phyloP scores from a whole-genome alignment of 148 eudicot genomes.

The Fagopyrum homotropicum region DNA sequence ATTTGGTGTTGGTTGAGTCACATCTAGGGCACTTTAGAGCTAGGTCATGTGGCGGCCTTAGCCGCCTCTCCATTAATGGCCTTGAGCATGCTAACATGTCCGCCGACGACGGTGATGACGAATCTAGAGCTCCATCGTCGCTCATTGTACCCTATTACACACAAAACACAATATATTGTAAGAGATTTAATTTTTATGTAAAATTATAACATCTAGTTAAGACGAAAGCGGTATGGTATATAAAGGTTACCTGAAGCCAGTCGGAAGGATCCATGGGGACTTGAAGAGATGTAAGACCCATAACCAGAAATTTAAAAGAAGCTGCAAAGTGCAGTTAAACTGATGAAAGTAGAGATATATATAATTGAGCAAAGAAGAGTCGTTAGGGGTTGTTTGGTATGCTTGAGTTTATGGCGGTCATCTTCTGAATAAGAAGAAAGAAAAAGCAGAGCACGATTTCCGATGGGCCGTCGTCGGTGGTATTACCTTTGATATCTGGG shows the following conservation, averaged over 20 bases:
- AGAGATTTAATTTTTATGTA: neutral
- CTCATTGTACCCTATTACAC: neutral
- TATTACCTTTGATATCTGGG: conserved; percentile 2
- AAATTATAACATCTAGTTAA: neutral
- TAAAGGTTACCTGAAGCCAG: neutral
- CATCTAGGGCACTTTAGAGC: conserved; percentile 73
- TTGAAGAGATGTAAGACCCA: neutral
- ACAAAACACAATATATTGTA: neutral
- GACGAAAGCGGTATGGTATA: neutral
- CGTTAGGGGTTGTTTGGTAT: neutral
- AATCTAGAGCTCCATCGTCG: conserved; percentile 21
- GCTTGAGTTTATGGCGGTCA: neutral
- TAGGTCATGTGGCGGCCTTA: conserved; percentile 78
- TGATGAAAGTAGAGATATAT: too few species aligned
- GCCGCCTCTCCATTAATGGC: conserved; percentile 55
- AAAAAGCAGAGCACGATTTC: conserved; percentile 1
- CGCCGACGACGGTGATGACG: conserved; percentile 51
- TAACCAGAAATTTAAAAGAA: neutral
- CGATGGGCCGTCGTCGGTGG: conserved; percentile 12
- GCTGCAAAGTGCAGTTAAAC: too few species aligned
- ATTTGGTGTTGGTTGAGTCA: conserved; percentile 78
- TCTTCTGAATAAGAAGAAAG: neutral
- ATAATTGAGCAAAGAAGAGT: neutral
- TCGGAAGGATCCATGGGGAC: conserved; percentile 1
- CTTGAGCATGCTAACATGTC: conserved; percentile 64